Evolutionary conservation across 306 rosid species (phyloP).

Genomic region (Geum urbanum): DNA sequence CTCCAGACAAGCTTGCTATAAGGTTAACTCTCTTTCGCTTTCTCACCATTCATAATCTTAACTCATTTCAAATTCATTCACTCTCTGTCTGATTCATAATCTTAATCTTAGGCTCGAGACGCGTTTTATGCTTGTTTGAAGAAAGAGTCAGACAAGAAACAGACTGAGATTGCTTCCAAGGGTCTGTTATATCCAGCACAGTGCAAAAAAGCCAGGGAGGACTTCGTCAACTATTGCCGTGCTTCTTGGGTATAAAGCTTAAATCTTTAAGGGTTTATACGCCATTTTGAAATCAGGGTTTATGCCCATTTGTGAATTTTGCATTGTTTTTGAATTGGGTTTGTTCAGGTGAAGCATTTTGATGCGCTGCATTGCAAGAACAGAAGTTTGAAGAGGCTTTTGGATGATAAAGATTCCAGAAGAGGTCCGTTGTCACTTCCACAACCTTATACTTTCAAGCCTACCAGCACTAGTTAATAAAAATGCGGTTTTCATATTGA

Average conservation of each 20-base stretch:
- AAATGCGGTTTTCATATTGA: neutral
- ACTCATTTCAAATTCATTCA: neutral
- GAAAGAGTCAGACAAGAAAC: slow-evolving; percentile 63
- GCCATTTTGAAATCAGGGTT: neutral
- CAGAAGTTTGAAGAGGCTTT: slow-evolving; percentile 68
- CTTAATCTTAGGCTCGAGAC: slow-evolving; percentile 99
- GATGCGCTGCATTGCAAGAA: slow-evolving; percentile 79
- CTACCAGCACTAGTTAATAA: slow-evolving; percentile 23
- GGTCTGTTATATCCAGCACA: slow-evolving; percentile 79
- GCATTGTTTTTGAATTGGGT: neutral
- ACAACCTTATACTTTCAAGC: slow-evolving; percentile 61
- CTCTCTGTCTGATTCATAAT: neutral
- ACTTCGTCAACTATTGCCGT: slow-evolving; percentile 70
- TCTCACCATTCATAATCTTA: neutral
- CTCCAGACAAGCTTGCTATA: slow-evolving; percentile 76
- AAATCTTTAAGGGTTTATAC: neutral
- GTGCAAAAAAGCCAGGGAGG: slow-evolving; percentile 53
- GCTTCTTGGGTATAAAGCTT: slow-evolving; percentile 67
- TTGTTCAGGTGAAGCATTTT: slow-evolving; percentile 78
- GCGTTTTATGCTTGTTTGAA: slow-evolving; percentile 77
- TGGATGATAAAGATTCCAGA: slow-evolving; percentile 77
- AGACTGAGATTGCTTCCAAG: slow-evolving; percentile 83
- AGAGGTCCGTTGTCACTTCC: slow-evolving; percentile 86
- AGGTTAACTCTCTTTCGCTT: slow-evolving; percentile 34
- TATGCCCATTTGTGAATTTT: neutral